These are phyloP conservation scores for Rugonectria rugulosa DNA, from an alignment of 2,329 filamentous ascomycete species.

Conservation along the genomic window DNA sequence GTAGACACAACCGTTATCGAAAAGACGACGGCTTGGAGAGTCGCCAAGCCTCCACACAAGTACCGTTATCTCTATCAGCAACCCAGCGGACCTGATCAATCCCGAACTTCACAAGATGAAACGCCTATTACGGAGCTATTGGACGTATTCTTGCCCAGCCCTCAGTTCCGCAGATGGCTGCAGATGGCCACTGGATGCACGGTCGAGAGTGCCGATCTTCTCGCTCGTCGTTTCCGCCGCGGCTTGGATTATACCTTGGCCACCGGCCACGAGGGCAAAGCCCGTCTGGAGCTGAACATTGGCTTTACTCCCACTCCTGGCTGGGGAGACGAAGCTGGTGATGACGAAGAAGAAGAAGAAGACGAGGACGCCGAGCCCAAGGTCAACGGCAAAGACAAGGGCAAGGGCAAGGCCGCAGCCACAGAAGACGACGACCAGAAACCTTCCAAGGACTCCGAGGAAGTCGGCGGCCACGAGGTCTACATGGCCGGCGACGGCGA, in stretches of 20 bases:
- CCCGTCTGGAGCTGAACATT: conserved; percentile 86
- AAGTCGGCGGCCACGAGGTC: conserved; percentile 82
- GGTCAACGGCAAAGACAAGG: conserved; percentile 31
- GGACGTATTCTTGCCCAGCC: conserved; percentile 82
- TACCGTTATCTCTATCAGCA: conserved; percentile 89
- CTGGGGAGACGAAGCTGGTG: conserved; percentile 77
- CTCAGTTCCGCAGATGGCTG: conserved; percentile 89
- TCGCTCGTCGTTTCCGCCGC: conserved; percentile 87
- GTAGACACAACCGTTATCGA: conserved; percentile 64
- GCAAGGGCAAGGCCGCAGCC: conserved; percentile 33
- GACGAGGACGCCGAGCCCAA: conserved; percentile 44
- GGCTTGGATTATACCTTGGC: conserved; percentile 93
- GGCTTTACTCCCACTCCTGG: conserved; percentile 84
- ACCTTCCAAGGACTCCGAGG: conserved; percentile 52
- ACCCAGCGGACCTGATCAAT: conserved; percentile 49
- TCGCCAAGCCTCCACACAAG: conserved; percentile 91
- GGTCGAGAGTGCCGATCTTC: conserved; percentile 75
- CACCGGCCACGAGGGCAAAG: conserved; percentile 79
- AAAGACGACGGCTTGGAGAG: conserved; percentile 69
- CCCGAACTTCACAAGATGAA: conserved; percentile 48
- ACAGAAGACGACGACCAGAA: conserved; percentile 56
- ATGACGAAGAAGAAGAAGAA: conserved; percentile 51
- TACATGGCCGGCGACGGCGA: conserved; percentile 93
- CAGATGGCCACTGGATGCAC: conserved; percentile 79
- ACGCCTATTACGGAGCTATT: conserved; percentile 79